Evolutionary conservation across 2,329 filamentous ascomycete species (phyloP).

Genomic region (Ustilaginoidea virens): DNA sequence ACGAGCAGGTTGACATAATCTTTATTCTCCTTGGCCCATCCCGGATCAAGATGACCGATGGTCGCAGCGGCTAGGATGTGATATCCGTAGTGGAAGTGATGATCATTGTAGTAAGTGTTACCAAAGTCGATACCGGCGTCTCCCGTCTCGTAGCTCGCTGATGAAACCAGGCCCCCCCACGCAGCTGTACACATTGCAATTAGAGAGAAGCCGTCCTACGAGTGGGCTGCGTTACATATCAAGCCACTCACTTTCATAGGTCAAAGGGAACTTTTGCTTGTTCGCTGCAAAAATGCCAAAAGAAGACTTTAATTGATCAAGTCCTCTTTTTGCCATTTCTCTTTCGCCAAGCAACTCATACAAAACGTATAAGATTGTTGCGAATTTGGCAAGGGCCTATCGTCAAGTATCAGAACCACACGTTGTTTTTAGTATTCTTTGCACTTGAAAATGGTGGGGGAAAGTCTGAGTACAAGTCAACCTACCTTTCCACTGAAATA

Average conservation of each 20-base stretch:
- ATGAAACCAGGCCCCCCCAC: slow-evolving; percentile 73
- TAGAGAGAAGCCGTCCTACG: slow-evolving; percentile 4
- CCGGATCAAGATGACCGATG: slow-evolving; percentile 62
- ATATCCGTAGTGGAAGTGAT: slow-evolving; percentile 71
- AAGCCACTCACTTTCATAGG: slow-evolving; percentile 41
- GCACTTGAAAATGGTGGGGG: no score
- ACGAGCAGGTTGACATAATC: slow-evolving; percentile 73
- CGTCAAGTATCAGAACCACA: no score
- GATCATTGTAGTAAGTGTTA: slow-evolving; percentile 71
- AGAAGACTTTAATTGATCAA: slow-evolving; percentile 47
- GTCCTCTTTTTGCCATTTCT: slow-evolving; percentile 37
- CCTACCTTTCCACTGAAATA: slow-evolving; percentile 78
- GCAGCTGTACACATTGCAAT: slow-evolving; percentile 23
- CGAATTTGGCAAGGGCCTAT: slow-evolving; percentile 63
- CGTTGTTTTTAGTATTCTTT: no score
- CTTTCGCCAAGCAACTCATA: slow-evolving; percentile 46
- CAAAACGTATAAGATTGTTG: slow-evolving; percentile 48
- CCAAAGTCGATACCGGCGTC: slow-evolving; percentile 70
- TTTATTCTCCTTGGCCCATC: slow-evolving; percentile 58
- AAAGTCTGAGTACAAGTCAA: not conserved
- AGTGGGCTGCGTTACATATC: no score
- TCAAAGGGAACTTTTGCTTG: slow-evolving; percentile 48
- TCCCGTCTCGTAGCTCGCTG: slow-evolving; percentile 53
- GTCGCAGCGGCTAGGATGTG: slow-evolving; percentile 77
- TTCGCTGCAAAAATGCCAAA: slow-evolving; percentile 55